Evolutionary conservation across 371 early-diverging fungal genomes (phyloP), one percentile per base, ranked within the genome.

Genomic region (Apophysomyces sp.): DNA sequence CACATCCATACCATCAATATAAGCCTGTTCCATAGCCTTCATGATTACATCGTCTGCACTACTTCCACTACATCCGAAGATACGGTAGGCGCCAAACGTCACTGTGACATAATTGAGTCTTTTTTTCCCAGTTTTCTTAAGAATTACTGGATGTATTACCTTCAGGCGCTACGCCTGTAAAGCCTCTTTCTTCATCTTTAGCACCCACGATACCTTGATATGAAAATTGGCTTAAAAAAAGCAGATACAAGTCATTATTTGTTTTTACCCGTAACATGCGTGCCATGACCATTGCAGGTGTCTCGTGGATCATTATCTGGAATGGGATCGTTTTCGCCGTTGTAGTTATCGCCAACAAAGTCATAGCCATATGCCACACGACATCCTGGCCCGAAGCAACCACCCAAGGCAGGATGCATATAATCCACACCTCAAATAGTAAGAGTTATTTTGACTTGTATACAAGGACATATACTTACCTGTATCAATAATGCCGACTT

Each of bases 11-110:
- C 89, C 85, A 62, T 92, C 93, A 0, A 72, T 64, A 61, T 79
- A 85, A 1, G 94, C 94, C 5, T 27, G 62, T 52, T 87, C 87
- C 77, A 94, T 79, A 0, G 92, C 94, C 44, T 81, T 80, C 57
- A 91, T 76, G 8, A 94, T 79, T 5, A 89, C 73, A 60, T 92
- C 93, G 32, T 83, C 84, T 0, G 86, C 72, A n/a, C 89, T 86
- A 52, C 81, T 80, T 6, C 90, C 93, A 1, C 68, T 63, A 69
- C 94, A 94, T 24, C 92, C 91, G 75, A 94, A 92, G 0, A 89
- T 82, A 32, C 89, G 71, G 60, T 89, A 90, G 2, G 83, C 88
- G 7, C 89, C 89, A 52, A 89, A 67, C 0, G 81, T 89, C 1
- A 71, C 82, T 77, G 65, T 32, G 16, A 27, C 37, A 27, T 18